phyloP scores from a whole-genome alignment of 495 filamentous ascomycete species.

The Wilcoxina mikolae region DNA sequence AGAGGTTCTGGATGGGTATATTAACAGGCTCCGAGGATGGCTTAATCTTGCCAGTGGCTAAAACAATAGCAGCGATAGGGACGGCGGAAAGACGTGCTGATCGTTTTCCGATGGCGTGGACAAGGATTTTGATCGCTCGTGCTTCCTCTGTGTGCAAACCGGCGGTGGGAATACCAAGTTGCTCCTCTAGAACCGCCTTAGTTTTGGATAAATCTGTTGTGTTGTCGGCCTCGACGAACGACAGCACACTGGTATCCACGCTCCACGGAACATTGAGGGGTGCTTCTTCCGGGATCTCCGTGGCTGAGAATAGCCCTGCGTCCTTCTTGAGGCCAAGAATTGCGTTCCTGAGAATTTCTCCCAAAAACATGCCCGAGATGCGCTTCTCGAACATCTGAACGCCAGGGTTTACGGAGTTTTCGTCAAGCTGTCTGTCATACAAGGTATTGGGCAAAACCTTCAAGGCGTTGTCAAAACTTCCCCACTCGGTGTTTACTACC shows the following conservation, averaged over 20 bases:
- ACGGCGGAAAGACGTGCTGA: constrained; percentile 80
- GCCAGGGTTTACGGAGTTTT: constrained; percentile 73
- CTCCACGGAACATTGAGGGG: constrained; percentile 70
- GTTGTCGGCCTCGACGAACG: constrained; percentile 61
- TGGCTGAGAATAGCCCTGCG: constrained; percentile 14
- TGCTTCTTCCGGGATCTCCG: constrained; percentile 36
- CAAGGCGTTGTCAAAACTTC: constrained; percentile 89
- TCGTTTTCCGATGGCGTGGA: constrained; percentile 70
- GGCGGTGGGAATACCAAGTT: constrained; percentile 47
- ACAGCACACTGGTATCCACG: constrained; percentile 75
- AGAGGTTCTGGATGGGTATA: constrained; percentile 11
- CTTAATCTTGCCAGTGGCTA: constrained; percentile 52
- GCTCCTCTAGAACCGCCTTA: constrained; percentile 58
- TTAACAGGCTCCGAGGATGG: not conserved
- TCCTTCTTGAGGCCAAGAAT: constrained; percentile 41
- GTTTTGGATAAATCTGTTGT: constrained; percentile 46
- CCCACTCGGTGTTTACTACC: constrained; percentile 98
- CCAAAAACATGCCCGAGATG: constrained; percentile 94
- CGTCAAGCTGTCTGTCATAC: constrained; percentile 69
- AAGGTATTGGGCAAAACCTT: constrained; percentile 69
- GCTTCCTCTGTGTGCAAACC: constrained; percentile 62
- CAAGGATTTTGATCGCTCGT: constrained; percentile 62
- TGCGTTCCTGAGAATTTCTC: constrained; percentile 74
- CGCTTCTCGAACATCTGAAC: constrained; percentile 99
- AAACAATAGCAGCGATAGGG: constrained; percentile 65